Evolutionary conservation across 2,329 filamentous ascomycete genomes (phyloP), one percentile per base, ranked within the genome.

Genomic region (Aspergillus sp.): DNA sequence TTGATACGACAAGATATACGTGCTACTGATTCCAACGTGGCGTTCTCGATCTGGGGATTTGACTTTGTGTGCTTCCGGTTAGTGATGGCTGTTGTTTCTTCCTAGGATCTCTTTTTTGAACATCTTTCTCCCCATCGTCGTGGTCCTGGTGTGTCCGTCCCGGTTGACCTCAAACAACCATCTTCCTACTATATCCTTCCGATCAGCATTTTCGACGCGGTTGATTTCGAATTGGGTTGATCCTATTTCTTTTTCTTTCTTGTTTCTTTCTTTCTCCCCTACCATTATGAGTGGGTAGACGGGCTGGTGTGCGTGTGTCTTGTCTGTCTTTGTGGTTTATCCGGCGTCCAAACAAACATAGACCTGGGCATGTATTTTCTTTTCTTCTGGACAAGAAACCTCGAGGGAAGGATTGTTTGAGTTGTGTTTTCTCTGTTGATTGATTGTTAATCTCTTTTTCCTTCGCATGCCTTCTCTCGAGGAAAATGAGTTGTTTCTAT

Each of bases 271-370:
- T 58, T 55, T 51, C 44, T 59, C 51, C 57, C 52, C 50, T 55
- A 53, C 55, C 58, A 57, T 61, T 58, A 60, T 60, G 60, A 61
- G 58, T 61, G 60, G 61, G 57, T 52, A 59, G 63, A 61, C 56
- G 60, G 63, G 57, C 60, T 62, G 60, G 62, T 56, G 56, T 60
- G 58, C 60, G 25, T 30, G 58, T 62, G 25, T 30, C 25, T 30
- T 30, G 25, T 30, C 25, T 30, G 25, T 27, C 25, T 27, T 60
- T 54, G 53, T 46, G 63, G 58, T 66, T 68, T 58, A 58, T 65
- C 60, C 57, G 66, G 66, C 66, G 66, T 69, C 66, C 64, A 66
- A 60, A 60, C 64, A 66, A 60, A 60, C 57, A 69, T 69, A 69
- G 66, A 69, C 63, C 60, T 63, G 66, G 66, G 65, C 64, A 67